Percentiles rank a stretch among this genome's conserved stretches.
Conservation (phyloP, 768 basidiomycete genomes). For the Russula earlei region DNA sequence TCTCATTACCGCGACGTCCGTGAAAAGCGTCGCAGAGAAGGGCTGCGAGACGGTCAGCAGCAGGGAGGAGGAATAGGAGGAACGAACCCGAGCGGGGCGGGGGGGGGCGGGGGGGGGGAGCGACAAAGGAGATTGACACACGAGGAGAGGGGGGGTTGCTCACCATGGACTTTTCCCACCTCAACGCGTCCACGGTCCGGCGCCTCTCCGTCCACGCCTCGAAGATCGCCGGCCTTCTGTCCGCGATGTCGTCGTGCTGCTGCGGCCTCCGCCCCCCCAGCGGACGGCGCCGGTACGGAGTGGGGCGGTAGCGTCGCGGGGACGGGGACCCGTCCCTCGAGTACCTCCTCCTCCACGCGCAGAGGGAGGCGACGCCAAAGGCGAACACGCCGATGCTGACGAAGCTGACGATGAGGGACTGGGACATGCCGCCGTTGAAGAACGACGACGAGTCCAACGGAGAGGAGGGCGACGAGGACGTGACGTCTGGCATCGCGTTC, state of each 20-base stretch:
- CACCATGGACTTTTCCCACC: slow-evolving; percentile 11
- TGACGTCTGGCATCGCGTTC: no score
- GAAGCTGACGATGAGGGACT: slow-evolving; percentile 12
- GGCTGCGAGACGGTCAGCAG: neutral
- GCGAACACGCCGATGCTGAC: slow-evolving; percentile 7
- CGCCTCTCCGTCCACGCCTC: slow-evolving; percentile 10
- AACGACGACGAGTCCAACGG: neutral
- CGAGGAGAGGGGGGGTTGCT: neutral
- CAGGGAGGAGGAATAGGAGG: no score
- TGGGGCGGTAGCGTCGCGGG: no score
- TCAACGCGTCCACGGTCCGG: neutral
- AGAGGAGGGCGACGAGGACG: no score
- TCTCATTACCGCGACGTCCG: neutral
- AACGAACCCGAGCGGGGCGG: no score
- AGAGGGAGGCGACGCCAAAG: neutral
- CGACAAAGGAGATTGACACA: no score
- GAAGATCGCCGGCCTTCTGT: slow-evolving; percentile 11
- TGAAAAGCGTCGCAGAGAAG: slow-evolving; percentile 2
- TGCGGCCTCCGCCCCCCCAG: no score
- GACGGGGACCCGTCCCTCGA: no score
- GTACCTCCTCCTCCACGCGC: slow-evolving; percentile 8
- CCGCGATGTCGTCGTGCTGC: no score
- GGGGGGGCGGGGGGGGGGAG: no score
- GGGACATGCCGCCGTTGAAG: neutral
- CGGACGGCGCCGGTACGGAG: no score